These are phyloP conservation scores for Apiotrichum veenhuisii DNA, from an alignment of 1,284 basidiomycete species.

Conservation along the genomic window DNA sequence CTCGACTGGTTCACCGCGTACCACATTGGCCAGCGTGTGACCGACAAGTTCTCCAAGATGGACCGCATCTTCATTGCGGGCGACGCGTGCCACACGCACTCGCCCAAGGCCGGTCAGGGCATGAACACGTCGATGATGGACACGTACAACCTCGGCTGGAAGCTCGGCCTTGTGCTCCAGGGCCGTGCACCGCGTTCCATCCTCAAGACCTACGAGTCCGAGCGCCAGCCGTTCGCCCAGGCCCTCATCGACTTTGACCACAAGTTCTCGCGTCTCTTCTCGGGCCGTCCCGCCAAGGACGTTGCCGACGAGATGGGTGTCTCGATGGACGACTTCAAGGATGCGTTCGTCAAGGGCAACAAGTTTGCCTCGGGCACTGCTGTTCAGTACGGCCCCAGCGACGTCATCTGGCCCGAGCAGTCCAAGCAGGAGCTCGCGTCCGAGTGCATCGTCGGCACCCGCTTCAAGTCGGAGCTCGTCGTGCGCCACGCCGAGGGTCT, in stretches of 20 bases:
- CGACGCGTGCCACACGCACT: slow-evolving; percentile 43
- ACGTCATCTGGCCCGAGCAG: slow-evolving; percentile 8
- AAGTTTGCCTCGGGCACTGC: slow-evolving; percentile 21
- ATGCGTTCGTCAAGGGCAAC: slow-evolving; percentile 16
- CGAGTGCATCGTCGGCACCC: slow-evolving; percentile 16
- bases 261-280: slow-evolving; percentile 36
- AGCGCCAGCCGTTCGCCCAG: slow-evolving; percentile 43
- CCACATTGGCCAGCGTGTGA: slow-evolving; percentile 42
- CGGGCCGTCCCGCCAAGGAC: slow-evolving; percentile 21
- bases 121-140: slow-evolving; percentile 42
- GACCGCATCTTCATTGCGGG: slow-evolving; percentile 41
- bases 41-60: slow-evolving; percentile 20
- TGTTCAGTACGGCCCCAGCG: slow-evolving; percentile 14
- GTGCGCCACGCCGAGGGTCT: slow-evolving; percentile 18
- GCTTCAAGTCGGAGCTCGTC: slow-evolving; percentile 16
- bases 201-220: slow-evolving; percentile 52
- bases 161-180: slow-evolving; percentile 53
- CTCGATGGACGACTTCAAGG: slow-evolving; percentile 23
- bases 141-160: slow-evolving; percentile 52
- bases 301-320: slow-evolving; percentile 20
- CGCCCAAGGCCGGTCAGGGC: slow-evolving; percentile 41
- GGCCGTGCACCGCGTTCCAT: slow-evolving; percentile 46
- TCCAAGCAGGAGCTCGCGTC: slow-evolving; percentile 13
- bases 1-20: slow-evolving; percentile 46
- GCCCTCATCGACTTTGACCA: slow-evolving; percentile 40